phyloP scores from a whole-genome alignment of 805 yeast species.

The Metschnikowia santaceciliae region DNA sequence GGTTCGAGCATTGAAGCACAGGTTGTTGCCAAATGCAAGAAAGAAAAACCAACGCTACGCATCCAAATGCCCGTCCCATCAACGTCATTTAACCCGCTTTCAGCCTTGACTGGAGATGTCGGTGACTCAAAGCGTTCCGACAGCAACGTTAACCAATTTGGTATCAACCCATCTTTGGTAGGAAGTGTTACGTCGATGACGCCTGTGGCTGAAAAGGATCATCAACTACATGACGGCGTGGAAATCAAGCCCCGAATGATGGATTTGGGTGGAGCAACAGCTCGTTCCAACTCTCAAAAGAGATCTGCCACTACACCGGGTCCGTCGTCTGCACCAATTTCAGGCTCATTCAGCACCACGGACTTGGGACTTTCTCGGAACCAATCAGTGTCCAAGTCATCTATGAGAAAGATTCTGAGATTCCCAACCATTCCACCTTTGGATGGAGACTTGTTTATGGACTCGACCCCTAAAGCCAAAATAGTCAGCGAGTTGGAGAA shows the following conservation, averaged over 20 bases:
- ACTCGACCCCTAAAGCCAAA: constrained; percentile 32
- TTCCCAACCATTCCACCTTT: constrained; percentile 38
- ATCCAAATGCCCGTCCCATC: constrained; percentile 77
- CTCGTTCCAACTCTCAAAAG: constrained; percentile 1
- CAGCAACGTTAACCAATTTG: constrained; percentile 62
- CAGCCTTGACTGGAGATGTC: constrained; percentile 37
- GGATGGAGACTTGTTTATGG: constrained; percentile 35
- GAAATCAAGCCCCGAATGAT: constrained; percentile 2
- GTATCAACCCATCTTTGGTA: constrained; percentile 52
- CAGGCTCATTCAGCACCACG: constrained; percentile 5
- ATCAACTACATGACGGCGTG: constrained; percentile 11
- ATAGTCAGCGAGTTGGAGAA: constrained; percentile 34
- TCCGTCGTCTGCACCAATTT: constrained; percentile 13
- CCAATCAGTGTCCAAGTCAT: not conserved
- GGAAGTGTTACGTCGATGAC: constrained; percentile 67
- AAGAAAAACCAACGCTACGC: constrained; percentile 53
- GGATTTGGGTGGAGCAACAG: constrained; percentile 4
- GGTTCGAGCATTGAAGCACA: not conserved
- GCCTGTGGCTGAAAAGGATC: constrained; percentile 63
- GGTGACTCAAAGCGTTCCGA: constrained; percentile 15
- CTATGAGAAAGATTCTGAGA: constrained; percentile 9
- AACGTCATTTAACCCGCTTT: constrained; percentile 26
- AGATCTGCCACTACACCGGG: constrained; percentile 5
- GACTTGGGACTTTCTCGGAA: not conserved
- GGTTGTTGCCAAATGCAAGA: constrained; percentile 19